Base-by-base conservation (phyloP, 257 asterid genomes). In the Handroanthus guayacan region DNA sequence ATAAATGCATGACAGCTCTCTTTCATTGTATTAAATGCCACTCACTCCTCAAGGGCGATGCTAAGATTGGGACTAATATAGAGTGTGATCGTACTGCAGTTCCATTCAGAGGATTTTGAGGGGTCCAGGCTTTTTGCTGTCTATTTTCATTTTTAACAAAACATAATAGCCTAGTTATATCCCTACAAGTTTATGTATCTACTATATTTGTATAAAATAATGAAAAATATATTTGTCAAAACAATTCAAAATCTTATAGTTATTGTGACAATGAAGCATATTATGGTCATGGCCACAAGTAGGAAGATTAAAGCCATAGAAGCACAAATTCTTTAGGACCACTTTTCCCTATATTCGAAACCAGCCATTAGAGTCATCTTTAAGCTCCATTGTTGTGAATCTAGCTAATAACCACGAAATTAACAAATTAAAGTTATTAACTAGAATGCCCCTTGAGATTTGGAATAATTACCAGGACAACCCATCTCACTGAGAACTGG, bases 1-100 rank as follows among this genome's bases (percentile, higher is more conserved):
- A 63, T 63, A 83, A 69, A 69, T 75, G 79, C 80, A 73, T 58
- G 75, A 80, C 75, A 73, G 78, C 72, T 48, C 62, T 62, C 64
- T 55, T 48, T 67, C 11, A 39, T 34, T 43, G 74, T 52, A 44
- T 69, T 39, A 17, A 54, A 65, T 10, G 16, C 58, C 41, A 47
- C 78, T 60, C 39, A 67, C 50, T 77, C 73, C 34, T 72, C 62
- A 8, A 66, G 57, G 61, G 67, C 16, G 72, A 75, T 68, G 45
- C 73, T 18, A 13, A 5, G 9, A 16, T 68, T 12, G 52, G 54
- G 55, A 62, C 76, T 34, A 16, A 45, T 47, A 13, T 58, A 4
- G 16, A 43, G 10, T 52, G 60, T 67, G 61, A 47, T 67, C 0
- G 44, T 58, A 8, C 13, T 13, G 20, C 67, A 34, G 10, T 31